Base-by-base conservation (phyloP, 2,329 filamentous ascomycete species). In the Botrytis porri region DNA sequence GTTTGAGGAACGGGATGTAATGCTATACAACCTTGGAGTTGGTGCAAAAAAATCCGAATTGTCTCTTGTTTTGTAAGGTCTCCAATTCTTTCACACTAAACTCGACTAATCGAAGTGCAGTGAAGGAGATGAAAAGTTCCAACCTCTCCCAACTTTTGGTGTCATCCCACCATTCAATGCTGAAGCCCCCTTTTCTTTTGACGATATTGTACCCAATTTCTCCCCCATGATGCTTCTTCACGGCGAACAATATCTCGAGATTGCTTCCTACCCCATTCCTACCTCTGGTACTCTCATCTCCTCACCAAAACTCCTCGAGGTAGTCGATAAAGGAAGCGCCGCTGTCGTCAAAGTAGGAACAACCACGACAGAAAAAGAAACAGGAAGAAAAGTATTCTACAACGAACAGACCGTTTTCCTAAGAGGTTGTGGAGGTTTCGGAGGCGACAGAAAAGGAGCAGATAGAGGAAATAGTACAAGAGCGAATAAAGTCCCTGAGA, bases 191-290 rank as follows among this genome's bases (percentile, higher is more conserved):
- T 98, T 92, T 86, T 90, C 87, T 82, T 88, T 96, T 79, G 89
- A 90, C 80, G 89, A 95, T 73, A 88, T 99, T 75, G 92, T 98
- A 41, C 94, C 95, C 82, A 97, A 98, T 87, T 99, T 98, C 87
- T 94, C 90, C 54, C 95, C 95, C 75, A 98, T 97, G 94, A 98
- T 98, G 94, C 90, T 99, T 69, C 92, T 99, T 37, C 96, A 99
- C 85, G 96, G 96, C 81, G 96, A 99, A 87, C 96, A 99, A 84
- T 99, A 95, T 85, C 93, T 99, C 76, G 96, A 99, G 84, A 88
- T 99, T 80, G 90, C 91, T 81, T 94, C 95, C 83, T 97, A 90
- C 85, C 96, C 96, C 59, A 92, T 98, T 79, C 95, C 95, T 51
- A 98, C 95, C 45, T 88, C 90, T 72, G 94, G 88, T 69, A 91